phyloP scores from a whole-genome alignment of 2,329 filamentous ascomycete species.

The Phyllosticta citribraziliensis region DNA sequence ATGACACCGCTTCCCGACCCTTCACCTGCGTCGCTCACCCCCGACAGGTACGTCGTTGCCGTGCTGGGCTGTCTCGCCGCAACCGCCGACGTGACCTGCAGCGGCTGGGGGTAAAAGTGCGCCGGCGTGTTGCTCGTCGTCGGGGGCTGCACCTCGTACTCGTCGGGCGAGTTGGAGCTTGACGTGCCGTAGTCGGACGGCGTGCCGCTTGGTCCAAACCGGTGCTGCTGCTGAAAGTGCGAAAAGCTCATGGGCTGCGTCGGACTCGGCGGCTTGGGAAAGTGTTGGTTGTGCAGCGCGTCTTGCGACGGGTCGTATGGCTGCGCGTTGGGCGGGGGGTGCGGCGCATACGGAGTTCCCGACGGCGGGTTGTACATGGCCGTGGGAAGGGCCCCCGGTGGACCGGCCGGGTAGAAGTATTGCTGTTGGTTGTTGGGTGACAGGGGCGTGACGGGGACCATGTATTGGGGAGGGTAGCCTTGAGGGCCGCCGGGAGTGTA shows the following conservation, averaged over 20 bases:
- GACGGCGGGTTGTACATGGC: conserved; percentile 11
- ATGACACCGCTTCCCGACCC: not conserved
- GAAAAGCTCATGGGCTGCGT: conserved; percentile 9
- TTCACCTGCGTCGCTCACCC: not conserved
- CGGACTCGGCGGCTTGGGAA: conserved; percentile 13
- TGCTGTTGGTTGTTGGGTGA: conserved; percentile 2
- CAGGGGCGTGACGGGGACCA: conserved; percentile 1
- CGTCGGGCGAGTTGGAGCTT: not conserved
- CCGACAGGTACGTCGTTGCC: not conserved
- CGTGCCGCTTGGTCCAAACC: conserved; percentile 5
- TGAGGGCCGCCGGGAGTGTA: conserved; percentile 2
- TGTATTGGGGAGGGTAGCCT: not conserved
- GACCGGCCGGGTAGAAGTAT: conserved; percentile 10
- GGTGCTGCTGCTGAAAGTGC: conserved; percentile 14
- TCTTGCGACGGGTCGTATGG: conserved; percentile 18
- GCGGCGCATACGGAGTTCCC: conserved; percentile 5
- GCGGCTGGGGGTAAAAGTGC: conserved; percentile 25
- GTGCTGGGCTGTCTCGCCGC: not conserved
- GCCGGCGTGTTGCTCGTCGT: conserved; percentile 21
- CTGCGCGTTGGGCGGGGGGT: conserved; percentile 14
- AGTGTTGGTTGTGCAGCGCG: conserved; percentile 12
- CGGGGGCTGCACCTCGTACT: conserved; percentile 9
- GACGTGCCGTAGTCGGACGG: conserved; percentile 10
- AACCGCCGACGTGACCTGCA: conserved; percentile 9
- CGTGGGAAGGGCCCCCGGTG: conserved; percentile 13